phyloP scores from a whole-genome alignment of 2,329 filamentous ascomycete species.

The Trichophyton verrucosum region DNA sequence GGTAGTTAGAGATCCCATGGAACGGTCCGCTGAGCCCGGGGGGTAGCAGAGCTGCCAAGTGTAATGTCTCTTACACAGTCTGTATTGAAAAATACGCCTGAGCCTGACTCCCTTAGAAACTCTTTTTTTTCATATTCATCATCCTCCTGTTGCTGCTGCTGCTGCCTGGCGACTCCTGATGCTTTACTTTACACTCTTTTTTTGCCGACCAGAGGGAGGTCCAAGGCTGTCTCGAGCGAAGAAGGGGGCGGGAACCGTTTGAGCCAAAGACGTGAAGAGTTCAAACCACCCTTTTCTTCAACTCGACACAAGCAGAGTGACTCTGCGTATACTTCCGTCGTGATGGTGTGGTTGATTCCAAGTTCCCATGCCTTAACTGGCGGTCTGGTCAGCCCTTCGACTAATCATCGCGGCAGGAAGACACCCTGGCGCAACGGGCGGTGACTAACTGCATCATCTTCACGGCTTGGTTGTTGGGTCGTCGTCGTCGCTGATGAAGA shows the following conservation, averaged over 20 bases:
- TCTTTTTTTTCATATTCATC: too few relatives aligned
- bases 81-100: not conserved
- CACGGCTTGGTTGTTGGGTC: not conserved
- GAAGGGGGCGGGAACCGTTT: not conserved
- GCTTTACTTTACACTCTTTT: not conserved
- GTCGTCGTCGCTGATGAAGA: not conserved
- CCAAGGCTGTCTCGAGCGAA: not conserved
- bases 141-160: too few relatives aligned
- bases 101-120: not conserved
- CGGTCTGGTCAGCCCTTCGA: conserved; percentile 1
- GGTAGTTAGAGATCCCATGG: conserved; percentile 7
- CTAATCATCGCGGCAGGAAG: not conserved
- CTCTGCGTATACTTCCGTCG: not conserved
- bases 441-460: not conserved
- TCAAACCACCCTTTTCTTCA: too few relatives aligned
- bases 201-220: not conserved
- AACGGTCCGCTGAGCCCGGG: conserved; percentile 12
- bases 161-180: too few relatives aligned
- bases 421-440: not conserved
- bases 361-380: not conserved
- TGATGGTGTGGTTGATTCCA: not conserved
- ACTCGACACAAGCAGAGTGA: too few relatives aligned
- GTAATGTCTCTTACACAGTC: conserved; percentile 3
- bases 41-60: not conserved
- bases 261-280: not conserved